Base-by-base conservation (phyloP, 768 basidiomycete genomes). In the Collybiopsis luxurians region DNA sequence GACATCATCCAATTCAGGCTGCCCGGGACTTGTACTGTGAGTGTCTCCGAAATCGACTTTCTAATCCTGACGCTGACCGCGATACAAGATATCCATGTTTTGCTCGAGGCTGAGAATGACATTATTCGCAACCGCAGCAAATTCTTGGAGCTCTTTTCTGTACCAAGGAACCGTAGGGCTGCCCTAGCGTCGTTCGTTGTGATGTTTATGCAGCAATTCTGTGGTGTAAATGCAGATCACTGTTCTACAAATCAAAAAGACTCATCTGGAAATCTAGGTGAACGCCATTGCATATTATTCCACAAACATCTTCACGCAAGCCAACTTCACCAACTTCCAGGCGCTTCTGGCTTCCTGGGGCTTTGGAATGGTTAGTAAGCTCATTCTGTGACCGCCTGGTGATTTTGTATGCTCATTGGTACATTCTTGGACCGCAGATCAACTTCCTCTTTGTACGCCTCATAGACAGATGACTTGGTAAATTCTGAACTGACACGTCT, bases 11-110 rank as follows among this genome's bases (percentile, higher is more conserved):
- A 1, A 63, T 89, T n/a, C 82, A 86, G 59, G 87, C 87, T 10
- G 87, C 87, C 3, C 75, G 87, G 21, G 88, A 89, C 61, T 69
- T 87, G 40, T 87, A 83, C 68, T 86, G 85, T 67, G 78, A 19
- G 64, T 58, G 5, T 21, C 43, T 7, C 26, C 63, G 66, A 53
- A n/a, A 17, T 21, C 42, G 24, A 2, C 57, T 31, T 10, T 23
- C 13, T 36, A n/a, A n/a, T 55, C 44, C 26, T 26, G 28, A 15
- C 10, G 15, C n/a, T n/a, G 12, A 23, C 21, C 28, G 12, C n/a
- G n/a, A 11, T n/a, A 12, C 7, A 54, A 76, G 75, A 87, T 60
- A 85, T 86, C 40, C 80, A 86, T 61, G 75, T 84, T 21, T 68
- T 81, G 2, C 60, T 72, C 15, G 67, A 71, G 58, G 70, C 66